phyloP scores from a whole-genome alignment of 495 filamentous ascomycete species.

The Trichoderma virens region DNA sequence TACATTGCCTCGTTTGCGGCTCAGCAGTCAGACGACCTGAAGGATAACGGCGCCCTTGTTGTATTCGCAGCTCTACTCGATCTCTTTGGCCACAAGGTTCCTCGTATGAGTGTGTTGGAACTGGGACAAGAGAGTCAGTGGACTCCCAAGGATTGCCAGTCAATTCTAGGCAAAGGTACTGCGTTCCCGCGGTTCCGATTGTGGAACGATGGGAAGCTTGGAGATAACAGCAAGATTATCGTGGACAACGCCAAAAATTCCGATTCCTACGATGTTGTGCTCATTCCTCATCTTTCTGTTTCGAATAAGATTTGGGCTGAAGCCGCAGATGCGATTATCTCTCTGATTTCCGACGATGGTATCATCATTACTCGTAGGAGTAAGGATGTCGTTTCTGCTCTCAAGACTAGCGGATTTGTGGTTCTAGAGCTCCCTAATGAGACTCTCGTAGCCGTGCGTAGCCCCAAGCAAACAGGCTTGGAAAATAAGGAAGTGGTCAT shows the following conservation, averaged over 20 bases:
- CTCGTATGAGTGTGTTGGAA: slow-evolving; percentile 18
- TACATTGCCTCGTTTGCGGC: slow-evolving; percentile 13
- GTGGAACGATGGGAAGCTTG: slow-evolving; percentile 6
- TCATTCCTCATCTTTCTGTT: slow-evolving; percentile 14
- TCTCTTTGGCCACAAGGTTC: slow-evolving; percentile 22
- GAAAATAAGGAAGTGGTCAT: slow-evolving; percentile 10
- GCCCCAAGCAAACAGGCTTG: not conserved
- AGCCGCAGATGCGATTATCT: not conserved
- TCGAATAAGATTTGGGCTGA: slow-evolving; percentile 7
- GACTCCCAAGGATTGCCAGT: slow-evolving; percentile 12
- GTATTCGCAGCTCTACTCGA: slow-evolving; percentile 17
- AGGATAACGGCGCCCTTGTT: slow-evolving; percentile 8
- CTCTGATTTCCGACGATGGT: slow-evolving; percentile 4
- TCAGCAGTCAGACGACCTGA: not conserved
- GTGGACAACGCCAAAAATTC: not conserved
- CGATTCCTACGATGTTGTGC: slow-evolving; percentile 14
- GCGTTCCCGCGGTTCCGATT: slow-evolving; percentile 15
- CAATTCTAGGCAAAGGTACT: slow-evolving; percentile 11
- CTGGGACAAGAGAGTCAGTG: not conserved
- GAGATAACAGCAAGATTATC: slow-evolving; percentile 7
- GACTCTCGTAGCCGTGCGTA: slow-evolving; percentile 12
- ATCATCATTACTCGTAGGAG: slow-evolving; percentile 15
- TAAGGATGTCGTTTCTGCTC: slow-evolving; percentile 2
- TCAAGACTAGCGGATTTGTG: slow-evolving; percentile 8
- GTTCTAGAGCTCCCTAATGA: not conserved